phyloP scores from a whole-genome alignment of 2,329 filamentous ascomycete genomes.

The Sarocladium strictum region DNA sequence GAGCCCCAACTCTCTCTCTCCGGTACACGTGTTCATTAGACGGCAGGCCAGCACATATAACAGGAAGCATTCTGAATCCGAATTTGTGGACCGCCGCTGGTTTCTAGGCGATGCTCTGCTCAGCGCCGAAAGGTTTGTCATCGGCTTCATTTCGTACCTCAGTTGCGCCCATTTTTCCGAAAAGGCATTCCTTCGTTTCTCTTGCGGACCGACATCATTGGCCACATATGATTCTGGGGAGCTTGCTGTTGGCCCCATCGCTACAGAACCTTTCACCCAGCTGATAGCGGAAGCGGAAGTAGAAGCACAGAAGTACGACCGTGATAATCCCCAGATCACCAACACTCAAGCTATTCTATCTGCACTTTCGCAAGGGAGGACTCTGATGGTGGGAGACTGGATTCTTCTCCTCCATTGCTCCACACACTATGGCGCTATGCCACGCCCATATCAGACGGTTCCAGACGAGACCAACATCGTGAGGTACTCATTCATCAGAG shows the following conservation, averaged over 20 bases:
- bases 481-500: neutral
- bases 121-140: neutral
- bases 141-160: neutral
- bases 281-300: neutral
- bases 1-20: neutral
- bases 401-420: neutral
- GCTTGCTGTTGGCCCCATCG: neutral
- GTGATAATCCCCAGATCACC: neutral
- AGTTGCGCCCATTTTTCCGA: neutral
- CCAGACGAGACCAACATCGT: neutral
- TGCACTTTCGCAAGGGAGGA: neutral
- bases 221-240: neutral
- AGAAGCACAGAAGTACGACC: neutral
- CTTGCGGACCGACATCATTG: neutral
- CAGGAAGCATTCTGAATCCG: neutral
- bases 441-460: neutral
- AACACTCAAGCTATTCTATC: neutral
- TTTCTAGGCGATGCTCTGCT: neutral
- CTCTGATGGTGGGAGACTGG: neutral
- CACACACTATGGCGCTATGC: neutral
- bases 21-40: neutral
- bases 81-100: neutral
- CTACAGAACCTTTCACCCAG: neutral
- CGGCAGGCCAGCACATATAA: neutral
- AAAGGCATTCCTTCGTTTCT: neutral